Base-by-base conservation (phyloP, 2,329 filamentous ascomycete genomes). In the Penicillium sp. region DNA sequence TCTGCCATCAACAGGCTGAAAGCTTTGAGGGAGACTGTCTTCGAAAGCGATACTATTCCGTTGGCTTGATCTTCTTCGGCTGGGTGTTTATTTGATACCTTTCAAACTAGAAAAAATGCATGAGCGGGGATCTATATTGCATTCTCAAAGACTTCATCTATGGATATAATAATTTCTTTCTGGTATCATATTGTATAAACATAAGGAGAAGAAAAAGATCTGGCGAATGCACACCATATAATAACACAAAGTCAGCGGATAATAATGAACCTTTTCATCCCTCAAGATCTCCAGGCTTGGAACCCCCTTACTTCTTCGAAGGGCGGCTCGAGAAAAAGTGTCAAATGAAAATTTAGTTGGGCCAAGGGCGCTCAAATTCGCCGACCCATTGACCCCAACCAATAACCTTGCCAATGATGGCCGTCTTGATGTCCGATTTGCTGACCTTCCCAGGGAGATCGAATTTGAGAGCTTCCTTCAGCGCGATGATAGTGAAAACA, bases 311-410 rank as follows among this genome's bases (percentile, higher is more conserved):
- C 19, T 4, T 23, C 3, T 13, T 42, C 8, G 9, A 21, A 21
- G 7, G 16, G 14, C 6, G 3, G 10, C 6, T 42, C 37, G 19
- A 42, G 9, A 1, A 19, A 21, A 21, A 42, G 10, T 13, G 4
- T 7, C n/a, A n/a, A 13, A 6, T 1, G 11, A 4, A 3, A 4
- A 13, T 39, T 8, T 58, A 63, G 33, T 47, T 46, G 6, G 67
- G 58, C 65, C 67, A 69, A 0, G 64, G 60, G 11, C 65, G 67
- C 54, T 72, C 67, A 55, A 67, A 73, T 21, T 54, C 51, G 4
- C 69, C 72, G 23, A 66, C 58, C 72, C 72, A 75, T 53, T 72
- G 65, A 1, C 63, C 70, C 70, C 69, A 72, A 2, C 65, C 70
- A 8, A 69, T 53, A 4, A 75, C 62, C 35, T 72, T 73, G 9